These are phyloP conservation scores for Aquilaria malaccensis DNA, from an alignment of 345 rosid genomes.

Conservation along the genomic window DNA sequence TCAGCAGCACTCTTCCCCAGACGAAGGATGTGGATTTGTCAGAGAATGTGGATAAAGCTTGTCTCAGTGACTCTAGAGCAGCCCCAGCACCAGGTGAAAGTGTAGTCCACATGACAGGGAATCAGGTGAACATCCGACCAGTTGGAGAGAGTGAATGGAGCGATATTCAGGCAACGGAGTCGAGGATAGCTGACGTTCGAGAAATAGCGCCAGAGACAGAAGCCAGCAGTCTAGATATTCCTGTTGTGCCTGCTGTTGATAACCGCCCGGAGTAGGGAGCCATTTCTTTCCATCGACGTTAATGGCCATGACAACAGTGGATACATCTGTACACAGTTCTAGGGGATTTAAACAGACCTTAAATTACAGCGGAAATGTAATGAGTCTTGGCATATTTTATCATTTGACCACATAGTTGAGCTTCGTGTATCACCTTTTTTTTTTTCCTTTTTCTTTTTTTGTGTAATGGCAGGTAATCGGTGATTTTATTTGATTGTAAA, in stretches of 20 bases:
- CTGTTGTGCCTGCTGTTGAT: slow-evolving; percentile 49
- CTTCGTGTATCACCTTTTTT: not conserved
- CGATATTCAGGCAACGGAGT: slow-evolving; percentile 86
- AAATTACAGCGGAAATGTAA: not conserved
- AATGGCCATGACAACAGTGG: slow-evolving; percentile 14
- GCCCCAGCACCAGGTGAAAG: slow-evolving; percentile 41
- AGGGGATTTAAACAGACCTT: not conserved
- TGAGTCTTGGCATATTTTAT: not conserved
- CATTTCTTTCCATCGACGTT: slow-evolving; percentile 50
- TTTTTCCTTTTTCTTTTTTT: not conserved
- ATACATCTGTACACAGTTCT: not conserved
- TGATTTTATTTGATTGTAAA: too few relatives aligned
- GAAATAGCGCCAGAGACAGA: slow-evolving; percentile 61
- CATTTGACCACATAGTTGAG: not conserved
- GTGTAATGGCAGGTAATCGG: too few relatives aligned
- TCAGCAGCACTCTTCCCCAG: slow-evolving; percentile 31
- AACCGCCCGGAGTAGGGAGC: slow-evolving; percentile 38
- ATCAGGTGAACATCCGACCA: slow-evolving; percentile 48
- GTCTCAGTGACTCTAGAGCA: slow-evolving; percentile 62
- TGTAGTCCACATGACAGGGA: slow-evolving; percentile 53
- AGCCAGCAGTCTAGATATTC: slow-evolving; percentile 67
- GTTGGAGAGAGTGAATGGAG: slow-evolving; percentile 73
- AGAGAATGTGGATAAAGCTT: slow-evolving; percentile 85
- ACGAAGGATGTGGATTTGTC: slow-evolving; percentile 64
- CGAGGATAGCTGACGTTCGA: slow-evolving; percentile 71